These are phyloP conservation scores for Tricladium varicosporioides DNA, from an alignment of 2,329 filamentous ascomycete species.

Conservation along the genomic window DNA sequence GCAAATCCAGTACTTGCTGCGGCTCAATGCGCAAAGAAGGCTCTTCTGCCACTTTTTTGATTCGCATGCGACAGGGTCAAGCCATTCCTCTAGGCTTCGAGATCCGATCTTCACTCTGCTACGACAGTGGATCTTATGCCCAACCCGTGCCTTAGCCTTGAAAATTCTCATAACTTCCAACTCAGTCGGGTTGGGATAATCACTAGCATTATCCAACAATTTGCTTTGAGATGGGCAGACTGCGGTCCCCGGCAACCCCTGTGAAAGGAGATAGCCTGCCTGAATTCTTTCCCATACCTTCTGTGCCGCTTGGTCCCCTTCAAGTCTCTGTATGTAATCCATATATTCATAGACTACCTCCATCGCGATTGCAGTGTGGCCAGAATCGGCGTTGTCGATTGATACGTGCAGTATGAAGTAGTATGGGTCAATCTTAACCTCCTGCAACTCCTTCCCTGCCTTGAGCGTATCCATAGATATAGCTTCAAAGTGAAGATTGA, in stretches of 20 bases:
- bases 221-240: slow-evolving; percentile 5
- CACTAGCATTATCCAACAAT: not conserved
- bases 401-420: slow-evolving; percentile 51
- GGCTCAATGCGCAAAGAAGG: slow-evolving; percentile 37
- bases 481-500: slow-evolving; percentile 48
- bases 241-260: slow-evolving; percentile 11
- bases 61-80: slow-evolving; percentile 36
- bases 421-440: slow-evolving; percentile 42
- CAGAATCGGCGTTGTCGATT: slow-evolving; percentile 49
- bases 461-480: slow-evolving; percentile 40
- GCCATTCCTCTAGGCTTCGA: slow-evolving; percentile 40
- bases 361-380: slow-evolving; percentile 48
- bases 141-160: slow-evolving; percentile 37
- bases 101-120: slow-evolving; percentile 40
- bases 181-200: slow-evolving; percentile 14
- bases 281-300: slow-evolving; percentile 42
- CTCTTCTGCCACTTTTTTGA: slow-evolving; percentile 34
- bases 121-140: slow-evolving; percentile 40
- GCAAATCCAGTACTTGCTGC: slow-evolving; percentile 41
- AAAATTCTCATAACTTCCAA: slow-evolving; percentile 35
- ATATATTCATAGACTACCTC: slow-evolving; percentile 40
- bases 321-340: slow-evolving; percentile 24
- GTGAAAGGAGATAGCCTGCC: slow-evolving; percentile 40
- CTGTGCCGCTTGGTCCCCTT: slow-evolving; percentile 33
- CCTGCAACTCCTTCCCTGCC: slow-evolving; percentile 42